Base-by-base conservation (phyloP, 345 rosid genomes). In the Camelina hispida region DNA sequence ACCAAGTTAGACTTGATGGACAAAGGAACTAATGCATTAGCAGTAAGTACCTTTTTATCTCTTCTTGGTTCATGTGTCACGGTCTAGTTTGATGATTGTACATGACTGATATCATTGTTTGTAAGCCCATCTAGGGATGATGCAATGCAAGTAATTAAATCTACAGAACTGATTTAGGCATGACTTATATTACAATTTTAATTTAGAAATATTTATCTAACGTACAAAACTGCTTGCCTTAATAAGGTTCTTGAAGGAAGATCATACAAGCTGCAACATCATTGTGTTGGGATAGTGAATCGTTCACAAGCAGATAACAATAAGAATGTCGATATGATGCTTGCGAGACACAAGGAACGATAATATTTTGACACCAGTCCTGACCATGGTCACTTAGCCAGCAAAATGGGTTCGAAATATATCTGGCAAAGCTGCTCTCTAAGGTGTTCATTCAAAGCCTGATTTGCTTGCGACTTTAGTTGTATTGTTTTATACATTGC, bases 241-340 rank as follows among this genome's bases (percentile, higher is more conserved):
- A 0, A 20, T 22, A 66, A 94, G 99, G 97, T 95, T 75, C 91
- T 95, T 0, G 97, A 95, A 82, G 97, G 99, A 84, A 86, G 92
- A 83, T 85, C 99, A 66, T 95, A 91, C 75, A 77, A 84, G 75
- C 84, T 95, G 77, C 93, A 85, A 73, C 87, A 85, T 7, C 99
- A 97, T 68, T 95, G 99, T 97, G 99, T 91, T 79, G 99, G 99
- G 57, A 86, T 94, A 63, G 99, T 94, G 77, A 94, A 91, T 77
- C 97, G 99, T 56, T 94, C 99, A 2, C 97, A 94, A 84, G 97
- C 99, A 46, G 99, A 94, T 78, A 95, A 91, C 7, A 95, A 95
- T 70, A 95, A 82, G 73, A 95, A 90, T 54, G 82, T 86, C 14
- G 96, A 95, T 75, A 95, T 95, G 99, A 88, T 89, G 79, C 69